These are phyloP conservation scores for Adenanthera pavonina DNA, from an alignment of 306 rosid genomes.

Conservation along the genomic window DNA sequence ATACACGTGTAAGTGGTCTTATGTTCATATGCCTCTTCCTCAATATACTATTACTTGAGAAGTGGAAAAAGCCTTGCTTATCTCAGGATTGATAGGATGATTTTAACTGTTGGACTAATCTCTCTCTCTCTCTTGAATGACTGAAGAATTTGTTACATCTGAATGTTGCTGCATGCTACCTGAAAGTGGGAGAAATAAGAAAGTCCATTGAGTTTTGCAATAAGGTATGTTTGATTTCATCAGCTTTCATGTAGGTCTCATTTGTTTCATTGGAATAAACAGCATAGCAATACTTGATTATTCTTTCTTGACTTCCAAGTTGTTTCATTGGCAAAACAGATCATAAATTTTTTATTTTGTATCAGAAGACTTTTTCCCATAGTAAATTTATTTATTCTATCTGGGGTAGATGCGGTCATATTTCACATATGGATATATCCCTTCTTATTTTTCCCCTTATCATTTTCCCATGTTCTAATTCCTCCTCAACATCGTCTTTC, in stretches of 20 bases:
- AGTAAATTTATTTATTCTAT: background rate
- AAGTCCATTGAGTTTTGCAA: slow-evolving; percentile 93
- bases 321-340: slow-evolving; percentile 17
- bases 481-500: too few relatives aligned
- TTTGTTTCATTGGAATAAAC: slow-evolving; percentile 28
- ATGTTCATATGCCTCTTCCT: slow-evolving; percentile 22
- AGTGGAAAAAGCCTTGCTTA: background rate
- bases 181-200: slow-evolving; percentile 84
- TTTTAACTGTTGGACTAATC: slow-evolving; percentile 36
- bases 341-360: background rate
- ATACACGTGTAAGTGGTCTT: slow-evolving; percentile 75
- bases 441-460: too few relatives aligned
- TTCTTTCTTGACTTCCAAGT: slow-evolving; percentile 23
- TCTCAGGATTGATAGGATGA: slow-evolving; percentile 25
- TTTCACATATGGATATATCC: background rate
- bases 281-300: background rate
- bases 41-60: background rate
- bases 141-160: slow-evolving; percentile 83
- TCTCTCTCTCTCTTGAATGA: slow-evolving; percentile 20
- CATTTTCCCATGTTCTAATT: background rate
- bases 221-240: slow-evolving; percentile 61
- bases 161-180: slow-evolving; percentile 87
- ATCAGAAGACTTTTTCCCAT: background rate
- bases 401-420: background rate
- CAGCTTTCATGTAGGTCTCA: slow-evolving; percentile 8